Base-by-base conservation (phyloP, 2,329 filamentous ascomycete genomes). In the Fusarium kyushuense region DNA sequence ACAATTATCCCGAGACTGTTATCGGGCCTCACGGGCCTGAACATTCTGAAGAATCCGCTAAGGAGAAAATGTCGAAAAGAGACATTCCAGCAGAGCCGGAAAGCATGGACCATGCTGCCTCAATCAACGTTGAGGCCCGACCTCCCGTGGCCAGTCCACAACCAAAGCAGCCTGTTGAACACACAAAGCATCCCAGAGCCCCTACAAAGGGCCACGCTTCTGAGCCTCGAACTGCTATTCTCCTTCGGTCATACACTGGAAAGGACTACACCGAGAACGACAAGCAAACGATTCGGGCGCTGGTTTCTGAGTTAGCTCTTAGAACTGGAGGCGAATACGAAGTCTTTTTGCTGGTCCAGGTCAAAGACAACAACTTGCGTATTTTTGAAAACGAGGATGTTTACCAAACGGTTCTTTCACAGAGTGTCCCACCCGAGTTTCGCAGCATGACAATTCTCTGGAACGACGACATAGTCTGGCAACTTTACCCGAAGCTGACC, bases 251-350 rank as follows among this genome's bases (percentile, higher is more conserved):
- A 0, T 95, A 91, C 82, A 88, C 87, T 32, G 90, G 89, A 57
- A 93, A 92, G 76, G 77, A 87, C 29, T 97, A 94, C 76, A 92
- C 89, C 29, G 86, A 92, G 40, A 92, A 95, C 74, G 92, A 95
- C 75, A 88, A 92, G 74, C 89, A 94, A 76, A 90, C 89, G 54
- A 88, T 97, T 40, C 90, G 94, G 29, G 87, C 93, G 35, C 86
- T 96, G 74, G 88, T 97, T 70, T 90, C 88, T 61, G 94, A 97
- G 77, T 83, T 96, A 29, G 87, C 86, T 8, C 83, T 96, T 58
- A 89, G 89, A 63, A 91, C 91, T 17, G 92, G 93, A 19, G 92
- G 92, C 35, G 89, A 94, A 78, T 96, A 94, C 74, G 88, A 94
- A 71, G 89, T 96, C 2, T 92, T 92, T 74, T 82, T 96, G 30